Percentiles rank a stretch among this genome's conserved stretches.
phyloP scores from a whole-genome alignment of 768 basidiomycete species.

The Leucosporidium yakuticum region DNA sequence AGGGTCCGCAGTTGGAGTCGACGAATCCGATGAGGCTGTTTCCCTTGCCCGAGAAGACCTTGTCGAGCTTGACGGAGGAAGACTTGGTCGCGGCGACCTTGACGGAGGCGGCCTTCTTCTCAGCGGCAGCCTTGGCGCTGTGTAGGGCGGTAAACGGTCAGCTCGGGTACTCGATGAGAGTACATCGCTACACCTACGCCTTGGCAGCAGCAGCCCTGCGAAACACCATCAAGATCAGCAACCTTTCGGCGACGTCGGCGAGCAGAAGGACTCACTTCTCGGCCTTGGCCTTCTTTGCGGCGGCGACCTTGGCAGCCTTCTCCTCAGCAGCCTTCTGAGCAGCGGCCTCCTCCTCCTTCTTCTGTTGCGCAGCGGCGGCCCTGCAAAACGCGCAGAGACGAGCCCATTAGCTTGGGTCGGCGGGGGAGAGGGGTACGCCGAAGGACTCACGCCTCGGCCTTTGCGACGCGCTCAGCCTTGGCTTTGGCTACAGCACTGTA shows the following conservation, averaged over 20 bases:
- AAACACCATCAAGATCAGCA: too few species aligned
- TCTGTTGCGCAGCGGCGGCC: too few species aligned
- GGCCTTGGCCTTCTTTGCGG: constrained; percentile 2
- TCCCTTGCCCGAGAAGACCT: neutral
- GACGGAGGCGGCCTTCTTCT: neutral
- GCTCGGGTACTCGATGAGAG: neutral
- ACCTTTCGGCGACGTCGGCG: neutral
- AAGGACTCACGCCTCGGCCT: too few species aligned
- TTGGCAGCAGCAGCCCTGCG: neutral
- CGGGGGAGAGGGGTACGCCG: too few species aligned
- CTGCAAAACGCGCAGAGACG: too few species aligned
- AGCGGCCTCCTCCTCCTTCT: neutral
- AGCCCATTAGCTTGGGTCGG: too few species aligned
- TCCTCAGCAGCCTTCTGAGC: neutral
- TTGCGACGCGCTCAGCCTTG: too few species aligned
- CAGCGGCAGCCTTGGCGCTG: neutral
- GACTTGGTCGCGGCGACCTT: neutral
- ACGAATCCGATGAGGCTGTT: constrained; percentile 21
- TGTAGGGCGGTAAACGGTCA: neutral
- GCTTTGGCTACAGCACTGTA: too few species aligned
- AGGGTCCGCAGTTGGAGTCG: constrained; percentile 21
- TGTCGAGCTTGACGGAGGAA: neutral
- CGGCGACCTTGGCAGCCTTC: neutral
- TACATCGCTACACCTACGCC: neutral
- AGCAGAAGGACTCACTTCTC: neutral